Evolutionary conservation across 2,329 filamentous ascomycete genomes (phyloP).

Genomic region (Lasiodiplodia theobromae): DNA sequence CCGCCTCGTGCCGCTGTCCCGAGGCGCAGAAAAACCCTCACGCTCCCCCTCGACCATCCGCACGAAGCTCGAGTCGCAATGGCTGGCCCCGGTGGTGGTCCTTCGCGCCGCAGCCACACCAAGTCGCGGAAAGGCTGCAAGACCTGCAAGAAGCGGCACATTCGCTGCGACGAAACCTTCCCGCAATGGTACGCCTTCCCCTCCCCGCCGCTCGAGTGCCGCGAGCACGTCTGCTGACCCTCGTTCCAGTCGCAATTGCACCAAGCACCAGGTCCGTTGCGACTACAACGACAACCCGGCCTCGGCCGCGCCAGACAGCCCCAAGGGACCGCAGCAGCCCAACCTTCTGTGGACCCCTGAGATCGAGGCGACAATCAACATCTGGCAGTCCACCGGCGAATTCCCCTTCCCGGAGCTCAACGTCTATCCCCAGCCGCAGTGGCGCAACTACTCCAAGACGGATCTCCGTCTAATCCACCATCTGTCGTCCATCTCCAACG

Average conservation of each 20-base stretch:
- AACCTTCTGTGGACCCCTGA: slow-evolving; percentile 85
- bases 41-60: slow-evolving; percentile 22
- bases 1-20: slow-evolving; percentile 19
- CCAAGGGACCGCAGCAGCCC: slow-evolving; percentile 59
- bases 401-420: slow-evolving; percentile 86
- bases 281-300: slow-evolving; percentile 91
- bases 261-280: slow-evolving; percentile 97
- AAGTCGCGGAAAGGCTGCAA: slow-evolving; percentile 99
- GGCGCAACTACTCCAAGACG: slow-evolving; percentile 74
- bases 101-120: slow-evolving; percentile 90
- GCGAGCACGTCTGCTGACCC: slow-evolving; percentile 5
- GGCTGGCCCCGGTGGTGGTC: slow-evolving; percentile 94
- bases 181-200: slow-evolving; percentile 80
- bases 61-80: slow-evolving; percentile 56
- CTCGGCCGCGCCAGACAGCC: slow-evolving; percentile 64
- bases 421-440: slow-evolving; percentile 76
- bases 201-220: neutral
- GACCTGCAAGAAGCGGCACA: slow-evolving; percentile 96
- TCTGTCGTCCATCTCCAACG: slow-evolving; percentile 82
- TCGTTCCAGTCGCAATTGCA: slow-evolving; percentile 83
- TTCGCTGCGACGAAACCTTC: slow-evolving; percentile 96
- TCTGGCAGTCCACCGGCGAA: slow-evolving; percentile 82
- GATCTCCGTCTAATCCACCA: slow-evolving; percentile 92
- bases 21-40: slow-evolving; percentile 16
- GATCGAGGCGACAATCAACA: slow-evolving; percentile 79